Conservation (phyloP, 2,329 filamentous ascomycete genomes). For the Stromatinia cepivora region DNA sequence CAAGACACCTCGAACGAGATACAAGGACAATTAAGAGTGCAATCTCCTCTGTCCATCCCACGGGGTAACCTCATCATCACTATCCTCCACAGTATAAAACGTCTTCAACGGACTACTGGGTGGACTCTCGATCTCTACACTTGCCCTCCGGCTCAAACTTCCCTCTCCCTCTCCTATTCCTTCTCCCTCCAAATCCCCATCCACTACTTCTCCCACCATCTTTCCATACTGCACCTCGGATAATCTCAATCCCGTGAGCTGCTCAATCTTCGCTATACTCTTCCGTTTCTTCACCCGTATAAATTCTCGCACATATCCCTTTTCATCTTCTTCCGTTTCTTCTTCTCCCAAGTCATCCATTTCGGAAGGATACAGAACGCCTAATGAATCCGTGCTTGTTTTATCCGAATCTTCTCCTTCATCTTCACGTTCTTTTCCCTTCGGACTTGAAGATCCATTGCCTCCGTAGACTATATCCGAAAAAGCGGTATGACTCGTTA, state of each 20-base stretch:
- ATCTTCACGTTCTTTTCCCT: background rate
- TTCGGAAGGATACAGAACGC: background rate
- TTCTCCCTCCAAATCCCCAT: background rate
- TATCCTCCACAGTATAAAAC: constrained; percentile 18
- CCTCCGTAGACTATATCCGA: background rate
- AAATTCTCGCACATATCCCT: constrained; percentile 15
- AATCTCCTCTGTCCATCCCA: constrained; percentile 1
- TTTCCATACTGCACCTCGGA: constrained; percentile 22
- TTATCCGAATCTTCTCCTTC: background rate
- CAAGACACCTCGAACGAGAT: background rate
- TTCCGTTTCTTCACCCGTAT: constrained; percentile 20
- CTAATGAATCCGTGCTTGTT: background rate
- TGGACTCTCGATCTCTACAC: constrained; percentile 13
- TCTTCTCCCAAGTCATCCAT: constrained; percentile 3
- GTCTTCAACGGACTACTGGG: constrained; percentile 27
- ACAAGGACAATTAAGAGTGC: background rate
- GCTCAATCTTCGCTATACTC: constrained; percentile 23
- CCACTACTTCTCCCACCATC: constrained; percentile 20
- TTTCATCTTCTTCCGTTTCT: constrained; percentile 19
- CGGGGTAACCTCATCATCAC: constrained; percentile 15
- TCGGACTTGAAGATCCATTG: background rate
- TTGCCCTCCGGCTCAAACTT: background rate
- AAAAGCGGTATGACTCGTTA: constrained; percentile 13
- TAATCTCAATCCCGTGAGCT: constrained; percentile 20
- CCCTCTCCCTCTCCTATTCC: background rate